Base-by-base conservation (phyloP, 495 filamentous ascomycete genomes). In the Xylaria acuta region DNA sequence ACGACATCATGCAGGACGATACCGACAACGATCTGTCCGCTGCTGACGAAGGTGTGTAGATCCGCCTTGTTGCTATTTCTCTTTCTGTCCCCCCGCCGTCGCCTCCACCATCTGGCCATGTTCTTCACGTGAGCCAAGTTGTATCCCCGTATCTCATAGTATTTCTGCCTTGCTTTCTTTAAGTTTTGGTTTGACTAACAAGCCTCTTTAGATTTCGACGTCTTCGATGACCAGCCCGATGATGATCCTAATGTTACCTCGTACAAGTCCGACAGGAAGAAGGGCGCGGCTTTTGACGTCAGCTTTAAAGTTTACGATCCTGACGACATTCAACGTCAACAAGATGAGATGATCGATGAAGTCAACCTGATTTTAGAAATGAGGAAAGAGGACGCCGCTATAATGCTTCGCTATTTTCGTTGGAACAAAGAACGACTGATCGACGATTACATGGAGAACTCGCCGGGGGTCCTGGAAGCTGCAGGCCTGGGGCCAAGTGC, bases 371-470 rank as follows among this genome's bases (percentile, higher is more conserved):
- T 99, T 67, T 85, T 98, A 3, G 92, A 94, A 20, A 88, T 97
- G 75, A 90, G 92, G 12, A 91, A 93, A 75, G 96, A 97, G 83
- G 91, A 93, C 67, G 89, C 90, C 0, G 97, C 94, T 2, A 97
- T 99, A 49, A 84, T 99, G 12, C 84, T 99, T 60, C 92, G 96
- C 60, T 89, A 94, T 79, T 92, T 92, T 59, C 88, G 94, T 75
- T 99, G 96, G 96, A 97, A 97, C 80, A 95, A 97, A 78, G 96
- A 99, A 78, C 89, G 93, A 43, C 81, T 99, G 73, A 95, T 98
- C 41, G 96, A 98, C 73, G 89, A 92, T 53, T 98, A 97, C 77
- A 97, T 98, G 94, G 95, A 98, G 64, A 85, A 85, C 58, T 89
- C 90, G 20, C 87, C 92, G 12, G 82, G 90, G 77, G 90, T 94